These are phyloP conservation scores for Pontederia crassipes DNA, from an alignment of 176 grass and related monocot genomes.

Conservation along the genomic window DNA sequence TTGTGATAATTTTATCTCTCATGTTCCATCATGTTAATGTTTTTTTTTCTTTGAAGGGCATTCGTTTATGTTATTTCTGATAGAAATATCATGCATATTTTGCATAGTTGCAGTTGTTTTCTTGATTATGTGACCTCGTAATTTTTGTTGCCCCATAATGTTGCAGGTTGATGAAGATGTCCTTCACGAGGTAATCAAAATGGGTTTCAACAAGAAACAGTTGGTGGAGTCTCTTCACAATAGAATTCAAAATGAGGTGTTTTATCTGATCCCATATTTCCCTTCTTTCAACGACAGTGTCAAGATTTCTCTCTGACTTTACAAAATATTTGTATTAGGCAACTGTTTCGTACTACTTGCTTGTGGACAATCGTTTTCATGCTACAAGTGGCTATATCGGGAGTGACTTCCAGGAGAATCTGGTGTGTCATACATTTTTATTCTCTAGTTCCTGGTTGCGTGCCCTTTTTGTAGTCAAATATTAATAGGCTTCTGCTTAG, in stretches of 20 bases:
- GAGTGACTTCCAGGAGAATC: constrained; percentile 62
- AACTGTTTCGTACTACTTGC: constrained; percentile 93
- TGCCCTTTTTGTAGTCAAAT: not conserved
- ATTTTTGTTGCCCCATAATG: constrained; percentile 7
- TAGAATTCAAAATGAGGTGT: constrained; percentile 87
- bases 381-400: constrained; percentile 78
- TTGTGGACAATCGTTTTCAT: constrained; percentile 87
- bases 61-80: no score
- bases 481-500: not conserved
- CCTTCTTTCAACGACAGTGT: not conserved
- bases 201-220: constrained; percentile 77
- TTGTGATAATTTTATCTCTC: no score
- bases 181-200: constrained; percentile 59
- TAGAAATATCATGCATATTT: not conserved
- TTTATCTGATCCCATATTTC: not conserved
- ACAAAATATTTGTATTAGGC: constrained; percentile 26
- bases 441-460: not conserved
- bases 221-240: constrained; percentile 70
- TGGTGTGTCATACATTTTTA: constrained; percentile 29
- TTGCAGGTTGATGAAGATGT: constrained; percentile 90
- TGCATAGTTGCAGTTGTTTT: not conserved
- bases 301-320: not conserved
- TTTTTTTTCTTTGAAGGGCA: no score
- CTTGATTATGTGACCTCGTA: not conserved
- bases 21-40: no score